Base-by-base conservation (phyloP, 208 protist genomes). In the Leishmania gerbilli region DNA sequence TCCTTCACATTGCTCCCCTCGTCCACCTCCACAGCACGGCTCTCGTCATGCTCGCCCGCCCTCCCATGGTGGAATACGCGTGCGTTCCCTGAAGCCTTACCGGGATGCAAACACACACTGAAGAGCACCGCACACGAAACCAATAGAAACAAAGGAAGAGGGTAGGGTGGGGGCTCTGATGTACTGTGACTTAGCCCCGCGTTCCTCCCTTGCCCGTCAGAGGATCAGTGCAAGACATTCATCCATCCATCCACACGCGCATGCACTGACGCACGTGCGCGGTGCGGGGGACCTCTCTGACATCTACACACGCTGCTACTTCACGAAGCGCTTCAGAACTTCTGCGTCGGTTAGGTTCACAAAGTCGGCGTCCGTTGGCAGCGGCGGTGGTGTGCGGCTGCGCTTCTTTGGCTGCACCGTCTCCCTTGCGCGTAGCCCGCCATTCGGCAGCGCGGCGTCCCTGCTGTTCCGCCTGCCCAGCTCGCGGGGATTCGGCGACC, bases 361-460 rank as follows among this genome's bases (percentile, higher is more conserved):
- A 60, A 93, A 87, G 7, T 90, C 82, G 27, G 84, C 72, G 15
- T 89, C 83, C 17, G 71, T 88, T 56, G 85, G 81, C 42, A 77
- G 68, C 19, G 40, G 72, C n/a, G 76, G 76, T 19, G 84, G 82
- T 13, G 84, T 79, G 49, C 84, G 84, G 19, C 74, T 64, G 53
- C 87, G 83, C 31, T 27, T 37, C 53, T 80, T 79, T n/a, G 84
- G 65, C 6, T 21, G 77, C 55, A 88, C 74, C 11, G 60, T 24
- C 81, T 84, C 83, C 77, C 79, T 79, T 24, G 82, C 85, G 15
- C 75, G 78, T n/a, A 84, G 17, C 1, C 72, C 13, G 0, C 80
- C 80, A 65, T 51, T 17, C 24, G 13, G 15, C 40, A 79, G 58
- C 55, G 27, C 67, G 0, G 6, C 42, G n/a, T 80, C 68, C 47